Conservation (phyloP, 1,284 basidiomycete genomes). For the Boletus semigastroideus region DNA sequence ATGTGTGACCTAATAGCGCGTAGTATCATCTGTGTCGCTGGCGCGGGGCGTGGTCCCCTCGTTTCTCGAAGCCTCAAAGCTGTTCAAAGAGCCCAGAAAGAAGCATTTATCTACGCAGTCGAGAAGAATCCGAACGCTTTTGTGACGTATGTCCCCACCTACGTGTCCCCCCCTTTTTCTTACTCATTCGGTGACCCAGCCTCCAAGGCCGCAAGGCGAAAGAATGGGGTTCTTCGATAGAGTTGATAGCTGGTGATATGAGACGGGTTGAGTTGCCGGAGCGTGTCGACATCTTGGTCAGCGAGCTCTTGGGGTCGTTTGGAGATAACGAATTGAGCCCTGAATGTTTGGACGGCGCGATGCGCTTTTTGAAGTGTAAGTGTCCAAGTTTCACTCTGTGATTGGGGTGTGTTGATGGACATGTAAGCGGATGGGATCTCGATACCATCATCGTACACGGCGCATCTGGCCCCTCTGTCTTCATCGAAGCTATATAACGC, state of each 20-base stretch:
- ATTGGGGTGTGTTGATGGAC: conserved; percentile 7
- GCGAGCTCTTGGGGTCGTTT: conserved; percentile 95
- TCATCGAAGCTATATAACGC: conserved; percentile 91
- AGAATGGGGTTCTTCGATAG: conserved; percentile 86
- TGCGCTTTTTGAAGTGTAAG: conserved; percentile 86
- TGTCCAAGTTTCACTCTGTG: conserved; percentile 11
- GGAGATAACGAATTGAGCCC: conserved; percentile 99
- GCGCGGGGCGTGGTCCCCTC: conserved; percentile 93
- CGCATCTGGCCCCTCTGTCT: conserved; percentile 90
- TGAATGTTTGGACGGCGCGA: conserved; percentile 95
- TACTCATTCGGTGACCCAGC: conserved; percentile 41
- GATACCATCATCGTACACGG: conserved; percentile 94
- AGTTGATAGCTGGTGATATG: conserved; percentile 94
- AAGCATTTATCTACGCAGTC: conserved; percentile 80
- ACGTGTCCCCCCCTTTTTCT: conserved; percentile 10
- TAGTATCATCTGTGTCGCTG: conserved; percentile 87
- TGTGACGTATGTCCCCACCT: conserved; percentile 68
- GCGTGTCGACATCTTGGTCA: conserved; percentile 90
- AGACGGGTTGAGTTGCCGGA: conserved; percentile 78
- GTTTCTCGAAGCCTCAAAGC: conserved; percentile 87
- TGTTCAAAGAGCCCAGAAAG: conserved; percentile 64
- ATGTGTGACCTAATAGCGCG: conserved; percentile 22
- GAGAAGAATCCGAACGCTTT: conserved; percentile 97
- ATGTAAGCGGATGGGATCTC: conserved; percentile 83
- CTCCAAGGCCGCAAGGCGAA: conserved; percentile 76